These are phyloP conservation scores for Xylaria palmicola DNA, from an alignment of 495 filamentous ascomycete genomes.

Conservation along the genomic window DNA sequence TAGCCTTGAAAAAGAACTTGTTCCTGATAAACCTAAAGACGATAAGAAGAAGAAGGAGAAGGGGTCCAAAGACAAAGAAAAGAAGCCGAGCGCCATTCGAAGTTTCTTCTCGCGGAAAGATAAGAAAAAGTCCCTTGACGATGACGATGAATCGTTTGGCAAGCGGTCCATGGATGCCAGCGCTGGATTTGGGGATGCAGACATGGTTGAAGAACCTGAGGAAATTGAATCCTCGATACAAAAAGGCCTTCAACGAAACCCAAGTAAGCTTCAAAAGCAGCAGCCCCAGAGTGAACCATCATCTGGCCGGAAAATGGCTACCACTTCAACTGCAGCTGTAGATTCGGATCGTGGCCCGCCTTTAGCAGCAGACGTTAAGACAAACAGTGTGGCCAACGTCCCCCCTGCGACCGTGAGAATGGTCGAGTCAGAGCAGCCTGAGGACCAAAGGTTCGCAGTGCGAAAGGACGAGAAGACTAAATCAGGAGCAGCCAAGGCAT, in stretches of 20 bases:
- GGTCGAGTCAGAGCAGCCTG: slow-evolving; percentile 54
- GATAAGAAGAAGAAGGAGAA: slow-evolving; percentile 58
- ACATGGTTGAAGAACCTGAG: slow-evolving; percentile 46
- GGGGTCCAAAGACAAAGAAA: slow-evolving; percentile 80
- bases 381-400: slow-evolving; percentile 44
- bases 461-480: slow-evolving; percentile 35
- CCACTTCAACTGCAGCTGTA: slow-evolving; percentile 20
- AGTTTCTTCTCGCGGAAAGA: slow-evolving; percentile 95
- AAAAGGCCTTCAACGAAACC: slow-evolving; percentile 53
- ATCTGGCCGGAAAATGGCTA: slow-evolving; percentile 44
- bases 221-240: slow-evolving; percentile 27
- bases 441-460: slow-evolving; percentile 36
- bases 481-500: slow-evolving; percentile 30
- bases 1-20: slow-evolving; percentile 53
- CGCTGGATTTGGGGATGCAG: slow-evolving; percentile 40
- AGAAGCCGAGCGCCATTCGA: slow-evolving; percentile 87
- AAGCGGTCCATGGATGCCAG: slow-evolving; percentile 56
- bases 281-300: slow-evolving; percentile 54
- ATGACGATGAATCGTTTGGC: slow-evolving; percentile 67
- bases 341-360: slow-evolving; percentile 28
- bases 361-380: slow-evolving; percentile 35
- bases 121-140: slow-evolving; percentile 70
- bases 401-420: slow-evolving; percentile 58
- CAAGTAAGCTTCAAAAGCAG: slow-evolving; percentile 75
- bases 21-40: slow-evolving; percentile 51